Percentiles rank a stretch among this genome's conserved stretches.
Evolutionary conservation across 2,329 filamentous ascomycete species (phyloP).

Genomic region (Ophiognomonia clavigignenti-juglandacearum): DNA sequence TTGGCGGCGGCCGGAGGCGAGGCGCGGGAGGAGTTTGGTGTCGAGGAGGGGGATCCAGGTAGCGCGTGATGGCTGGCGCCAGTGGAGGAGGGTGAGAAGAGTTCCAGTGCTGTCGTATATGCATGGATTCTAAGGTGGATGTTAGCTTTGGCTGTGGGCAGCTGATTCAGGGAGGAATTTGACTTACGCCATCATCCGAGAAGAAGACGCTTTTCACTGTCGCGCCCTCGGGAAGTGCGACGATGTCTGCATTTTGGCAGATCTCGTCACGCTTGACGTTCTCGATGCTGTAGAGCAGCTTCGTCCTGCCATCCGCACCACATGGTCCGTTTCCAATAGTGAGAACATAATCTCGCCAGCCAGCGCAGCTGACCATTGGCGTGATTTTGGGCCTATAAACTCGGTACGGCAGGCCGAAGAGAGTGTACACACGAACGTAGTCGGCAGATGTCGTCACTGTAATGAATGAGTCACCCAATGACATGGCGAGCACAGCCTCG

Average conservation of each 20-base stretch:
- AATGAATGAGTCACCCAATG: conserved; percentile 84
- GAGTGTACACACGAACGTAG: conserved; percentile 88
- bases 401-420: conserved; percentile 84
- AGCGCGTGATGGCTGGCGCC: conserved; percentile 80
- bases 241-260: conserved; percentile 89
- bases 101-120: conserved; percentile 94
- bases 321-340: conserved; percentile 91
- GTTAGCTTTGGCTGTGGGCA: neutral
- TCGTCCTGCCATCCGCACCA: conserved; percentile 69
- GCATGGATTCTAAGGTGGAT: conserved; percentile 67
- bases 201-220: conserved; percentile 84
- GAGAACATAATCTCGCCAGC: conserved; percentile 94
- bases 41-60: conserved; percentile 91
- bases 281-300: conserved; percentile 85
- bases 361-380: conserved; percentile 87
- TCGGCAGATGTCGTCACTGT: conserved; percentile 82
- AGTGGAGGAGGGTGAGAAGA: conserved; percentile 81
- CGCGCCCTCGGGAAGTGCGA: conserved; percentile 72
- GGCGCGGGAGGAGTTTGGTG: conserved; percentile 75
- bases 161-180: neutral
- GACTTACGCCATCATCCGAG: conserved; percentile 76
- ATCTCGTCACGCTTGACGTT: conserved; percentile 91
- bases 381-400: conserved; percentile 89
- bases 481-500: conserved; percentile 84
- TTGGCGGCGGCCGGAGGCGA: conserved; percentile 78